These are phyloP conservation scores for Seiridium unicorne DNA, from an alignment of 2,329 filamentous ascomycete genomes.

Conservation along the genomic window DNA sequence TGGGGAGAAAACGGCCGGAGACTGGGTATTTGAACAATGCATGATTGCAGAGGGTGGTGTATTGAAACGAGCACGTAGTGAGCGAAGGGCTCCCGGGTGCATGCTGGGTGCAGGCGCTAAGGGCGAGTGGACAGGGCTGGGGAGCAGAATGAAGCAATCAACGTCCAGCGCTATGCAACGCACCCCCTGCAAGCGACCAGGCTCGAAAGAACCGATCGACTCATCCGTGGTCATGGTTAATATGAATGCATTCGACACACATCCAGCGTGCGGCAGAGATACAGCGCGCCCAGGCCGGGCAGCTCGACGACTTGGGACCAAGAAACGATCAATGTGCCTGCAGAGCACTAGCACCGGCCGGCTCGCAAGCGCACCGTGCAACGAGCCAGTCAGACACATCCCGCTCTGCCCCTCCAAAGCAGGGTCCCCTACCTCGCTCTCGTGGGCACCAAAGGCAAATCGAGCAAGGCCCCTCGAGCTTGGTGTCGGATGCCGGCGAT, in stretches of 20 bases:
- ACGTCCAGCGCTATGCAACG: slow-evolving; percentile 1
- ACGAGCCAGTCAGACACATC: slow-evolving; percentile 5
- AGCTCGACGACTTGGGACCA: background rate
- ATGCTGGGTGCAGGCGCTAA: slow-evolving; percentile 5
- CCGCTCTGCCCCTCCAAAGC: slow-evolving; percentile 6
- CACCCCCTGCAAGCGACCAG: slow-evolving; percentile 3
- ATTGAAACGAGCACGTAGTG: slow-evolving; percentile 2
- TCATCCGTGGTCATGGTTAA: background rate
- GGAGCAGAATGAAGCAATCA: slow-evolving; percentile 5
- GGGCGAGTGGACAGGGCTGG: slow-evolving; percentile 1
- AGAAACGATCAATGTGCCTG: slow-evolving; percentile 4
- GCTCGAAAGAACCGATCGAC: slow-evolving; percentile 6
- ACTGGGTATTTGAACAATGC: background rate
- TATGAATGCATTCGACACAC: background rate
- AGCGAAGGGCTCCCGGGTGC: slow-evolving; percentile 4
- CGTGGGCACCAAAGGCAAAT: background rate
- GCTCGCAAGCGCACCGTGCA: slow-evolving; percentile 4
- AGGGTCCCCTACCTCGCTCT: slow-evolving; percentile 3
- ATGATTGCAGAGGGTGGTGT: slow-evolving; percentile 3
- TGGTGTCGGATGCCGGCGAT: background rate
- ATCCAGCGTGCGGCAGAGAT: background rate
- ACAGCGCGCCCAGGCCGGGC: background rate
- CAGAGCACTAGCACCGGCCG: background rate
- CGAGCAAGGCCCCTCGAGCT: background rate
- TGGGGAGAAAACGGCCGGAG: slow-evolving; percentile 7